Evolutionary conservation across 2,329 filamentous ascomycete species (phyloP).

Genomic region (Claviceps spartinae): DNA sequence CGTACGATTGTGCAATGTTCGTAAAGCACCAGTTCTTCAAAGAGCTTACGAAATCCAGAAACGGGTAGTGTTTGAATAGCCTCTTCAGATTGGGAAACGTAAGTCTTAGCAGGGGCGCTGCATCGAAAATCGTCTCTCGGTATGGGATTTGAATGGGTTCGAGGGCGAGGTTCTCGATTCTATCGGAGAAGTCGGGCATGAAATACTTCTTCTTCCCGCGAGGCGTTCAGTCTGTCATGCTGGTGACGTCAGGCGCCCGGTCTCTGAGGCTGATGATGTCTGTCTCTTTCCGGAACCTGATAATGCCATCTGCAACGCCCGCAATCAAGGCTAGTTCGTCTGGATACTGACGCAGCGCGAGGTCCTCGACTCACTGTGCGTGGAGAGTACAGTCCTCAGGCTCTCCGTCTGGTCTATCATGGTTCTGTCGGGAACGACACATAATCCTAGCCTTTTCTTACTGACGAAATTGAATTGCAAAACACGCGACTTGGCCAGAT

Average conservation of each 20-base stretch:
- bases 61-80: slow-evolving; percentile 12
- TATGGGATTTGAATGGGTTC: not conserved
- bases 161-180: slow-evolving; percentile 18
- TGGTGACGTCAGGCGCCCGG: not conserved
- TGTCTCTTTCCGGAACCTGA: slow-evolving; percentile 17
- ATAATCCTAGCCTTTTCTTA: slow-evolving; percentile 5
- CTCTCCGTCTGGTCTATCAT: slow-evolving; percentile 17
- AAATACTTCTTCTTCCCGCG: slow-evolving; percentile 1
- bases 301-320: slow-evolving; percentile 10
- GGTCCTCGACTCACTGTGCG: slow-evolving; percentile 22
- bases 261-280: slow-evolving; percentile 19
- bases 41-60: not conserved
- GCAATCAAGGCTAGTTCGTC: slow-evolving; percentile 18
- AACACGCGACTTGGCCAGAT: slow-evolving; percentile 13
- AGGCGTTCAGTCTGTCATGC: too few species aligned
- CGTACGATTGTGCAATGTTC: slow-evolving; percentile 15
- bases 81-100: slow-evolving; percentile 14
- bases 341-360: slow-evolving; percentile 19
- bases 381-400: slow-evolving; percentile 18
- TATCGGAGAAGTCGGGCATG: slow-evolving; percentile 16
- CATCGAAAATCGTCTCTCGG: not conserved
- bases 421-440: slow-evolving; percentile 10
- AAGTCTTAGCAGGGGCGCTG: not conserved
- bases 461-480: slow-evolving; percentile 6
- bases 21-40: slow-evolving; percentile 20